phyloP scores from a whole-genome alignment of 2,329 filamentous ascomycete genomes.

The Claviceps humidiphila region DNA sequence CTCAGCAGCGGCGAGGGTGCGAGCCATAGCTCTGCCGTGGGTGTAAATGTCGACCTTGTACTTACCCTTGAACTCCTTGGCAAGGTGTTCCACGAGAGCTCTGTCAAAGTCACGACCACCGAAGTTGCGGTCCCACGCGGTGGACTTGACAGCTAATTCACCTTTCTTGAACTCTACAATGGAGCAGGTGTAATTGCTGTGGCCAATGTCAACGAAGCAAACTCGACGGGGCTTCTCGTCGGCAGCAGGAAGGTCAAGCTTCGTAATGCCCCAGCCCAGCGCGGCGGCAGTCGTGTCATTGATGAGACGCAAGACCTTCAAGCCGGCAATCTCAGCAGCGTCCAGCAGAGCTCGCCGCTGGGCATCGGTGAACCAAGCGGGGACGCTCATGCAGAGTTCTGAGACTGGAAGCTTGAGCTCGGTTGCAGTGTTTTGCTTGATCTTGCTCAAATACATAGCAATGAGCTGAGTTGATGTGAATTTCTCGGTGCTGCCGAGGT shows the following conservation, averaged over 20 bases:
- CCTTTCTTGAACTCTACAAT: conserved; percentile 96
- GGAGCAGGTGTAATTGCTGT: conserved; percentile 90
- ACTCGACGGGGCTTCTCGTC: conserved; percentile 91
- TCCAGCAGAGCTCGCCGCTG: conserved; percentile 85
- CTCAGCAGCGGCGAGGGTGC: conserved; percentile 79
- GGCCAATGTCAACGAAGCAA: conserved; percentile 85
- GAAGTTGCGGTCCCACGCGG: conserved; percentile 88
- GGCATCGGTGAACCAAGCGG: conserved; percentile 91
- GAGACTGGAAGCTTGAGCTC: conserved; percentile 87
- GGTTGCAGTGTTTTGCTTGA: conserved; percentile 72
- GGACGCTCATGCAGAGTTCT: conserved; percentile 87
- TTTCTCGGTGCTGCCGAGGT: conserved; percentile 86
- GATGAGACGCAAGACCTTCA: conserved; percentile 87
- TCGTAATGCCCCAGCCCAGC: conserved; percentile 94
- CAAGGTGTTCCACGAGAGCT: conserved; percentile 87
- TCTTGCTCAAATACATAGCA: conserved; percentile 91
- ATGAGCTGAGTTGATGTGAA: conserved; percentile 91
- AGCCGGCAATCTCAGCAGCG: conserved; percentile 81
- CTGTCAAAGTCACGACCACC: conserved; percentile 96
- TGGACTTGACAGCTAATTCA: conserved; percentile 85
- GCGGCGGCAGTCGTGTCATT: conserved; percentile 97
- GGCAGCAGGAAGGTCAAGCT: conserved; percentile 74
- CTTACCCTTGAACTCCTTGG: conserved; percentile 91
- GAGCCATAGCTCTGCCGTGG: conserved; percentile 79
- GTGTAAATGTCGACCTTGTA: conserved; percentile 92